A percentile compares a stretch with the other conserved stretches of the same genome.
These are phyloP conservation scores for Starmerella kuoi DNA, from an alignment of 805 yeast genomes.

Conservation along the genomic window DNA sequence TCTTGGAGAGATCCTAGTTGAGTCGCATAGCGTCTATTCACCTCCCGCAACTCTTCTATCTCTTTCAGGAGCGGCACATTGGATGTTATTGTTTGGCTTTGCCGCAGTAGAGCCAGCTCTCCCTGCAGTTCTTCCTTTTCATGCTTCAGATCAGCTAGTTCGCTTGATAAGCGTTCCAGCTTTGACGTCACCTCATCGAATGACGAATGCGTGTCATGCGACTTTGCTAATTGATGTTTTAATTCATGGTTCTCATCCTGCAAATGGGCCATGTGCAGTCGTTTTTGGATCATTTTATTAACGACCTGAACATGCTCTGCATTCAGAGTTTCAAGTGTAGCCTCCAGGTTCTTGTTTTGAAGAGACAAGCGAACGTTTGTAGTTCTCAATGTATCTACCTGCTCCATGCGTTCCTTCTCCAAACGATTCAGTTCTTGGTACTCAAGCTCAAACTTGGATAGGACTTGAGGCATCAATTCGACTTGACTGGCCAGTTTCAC, in stretches of 20 bases:
- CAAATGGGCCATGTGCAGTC: conserved; percentile 61
- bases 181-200: conserved; percentile 6
- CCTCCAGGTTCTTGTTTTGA: conserved; percentile 62
- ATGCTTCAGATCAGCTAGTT: conserved; percentile 6
- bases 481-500: conserved; percentile 69
- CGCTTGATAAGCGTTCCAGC: background rate
- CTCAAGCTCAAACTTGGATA: conserved; percentile 61
- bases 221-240: conserved; percentile 11
- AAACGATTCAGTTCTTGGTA: conserved; percentile 56
- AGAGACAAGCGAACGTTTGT: conserved; percentile 61
- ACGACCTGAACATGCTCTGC: conserved; percentile 78
- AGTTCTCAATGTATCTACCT: conserved; percentile 45
- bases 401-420: conserved; percentile 54
- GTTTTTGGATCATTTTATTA: conserved; percentile 71
- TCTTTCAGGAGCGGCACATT: conserved; percentile 15
- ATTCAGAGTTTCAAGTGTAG: conserved; percentile 54
- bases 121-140: conserved; percentile 15
- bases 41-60: conserved; percentile 15
- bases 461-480: conserved; percentile 56
- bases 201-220: conserved; percentile 4
- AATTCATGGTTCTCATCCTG: conserved; percentile 62
- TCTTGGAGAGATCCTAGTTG: conserved; percentile 23
- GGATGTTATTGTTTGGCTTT: conserved; percentile 2
- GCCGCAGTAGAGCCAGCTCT: conserved; percentile 15
- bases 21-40: conserved; percentile 18